Base-by-base conservation (phyloP, 2,329 filamentous ascomycete genomes). In the Sporothrix euskadiensis region DNA sequence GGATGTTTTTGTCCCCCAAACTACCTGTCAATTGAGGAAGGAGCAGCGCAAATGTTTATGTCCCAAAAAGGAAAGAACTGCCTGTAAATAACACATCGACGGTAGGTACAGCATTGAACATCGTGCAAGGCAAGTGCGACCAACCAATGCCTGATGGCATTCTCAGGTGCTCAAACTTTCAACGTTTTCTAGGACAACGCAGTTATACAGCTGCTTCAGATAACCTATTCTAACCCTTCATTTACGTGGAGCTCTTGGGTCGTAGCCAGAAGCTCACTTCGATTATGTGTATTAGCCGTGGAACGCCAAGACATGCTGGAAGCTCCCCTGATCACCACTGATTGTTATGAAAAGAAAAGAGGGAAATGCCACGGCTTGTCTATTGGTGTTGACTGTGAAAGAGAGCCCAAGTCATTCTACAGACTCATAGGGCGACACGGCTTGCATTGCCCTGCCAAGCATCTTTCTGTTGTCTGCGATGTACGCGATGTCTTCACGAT, bases 211-310 rank as follows among this genome's bases (percentile, higher is more conserved):
- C 39, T 49, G 41, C 39, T 30, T 49, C 63, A 66, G 16, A 22
- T 19, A 22, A 9, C 22, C 52, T 71, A 70, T 19, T 44, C 57
- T 71, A 35, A 70, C n/a, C 56, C 72, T 73, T 70, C 35, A 61
- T 56, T 52, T 69, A 35, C 65, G 1, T 69, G 32, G 7, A 4
- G 22, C 1, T 35, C 47, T 70, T 66, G 61, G 61, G 39, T n/a
- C 30, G 61, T 16, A 66, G 16, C 39, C n/a, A 47, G 10, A 66
- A 16, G 19, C n/a, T 47, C 26, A 30, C 69, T 22, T n/a, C 19
- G 30, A 44, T 22, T 30, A 5, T 44, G 39, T 39, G 41, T 22
- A 30, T 63, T 71, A 49, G 19, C 69, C 54, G 41, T 71, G 54
- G 52, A 71, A 71, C 69, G 69, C 69, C 69, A 71, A 63, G 69